phyloP scores from a whole-genome alignment of 257 asterid genomes.

The Leonotis leonurus region DNA sequence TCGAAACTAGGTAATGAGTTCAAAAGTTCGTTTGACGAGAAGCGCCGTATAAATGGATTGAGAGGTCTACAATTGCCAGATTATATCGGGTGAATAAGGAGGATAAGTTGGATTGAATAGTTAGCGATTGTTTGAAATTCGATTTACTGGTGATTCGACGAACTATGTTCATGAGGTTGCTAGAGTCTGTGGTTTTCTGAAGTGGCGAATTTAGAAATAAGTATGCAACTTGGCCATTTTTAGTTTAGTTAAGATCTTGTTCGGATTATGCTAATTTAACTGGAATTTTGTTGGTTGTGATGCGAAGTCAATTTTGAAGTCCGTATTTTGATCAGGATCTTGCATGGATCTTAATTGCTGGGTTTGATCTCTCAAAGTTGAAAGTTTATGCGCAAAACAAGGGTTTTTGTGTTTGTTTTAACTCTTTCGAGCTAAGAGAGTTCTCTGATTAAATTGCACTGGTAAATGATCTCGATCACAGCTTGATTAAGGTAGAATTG shows the following conservation, averaged over 20 bases:
- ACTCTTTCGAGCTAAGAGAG: not conserved
- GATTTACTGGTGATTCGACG: slow-evolving; percentile 14
- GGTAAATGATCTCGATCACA: slow-evolving; percentile 26
- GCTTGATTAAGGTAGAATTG: slow-evolving; percentile 15
- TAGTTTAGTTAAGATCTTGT: slow-evolving; percentile 19
- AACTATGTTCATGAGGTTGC: not conserved
- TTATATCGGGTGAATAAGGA: not conserved
- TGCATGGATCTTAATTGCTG: slow-evolving; percentile 43
- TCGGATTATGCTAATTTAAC: slow-evolving; percentile 6
- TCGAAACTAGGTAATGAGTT: not conserved
- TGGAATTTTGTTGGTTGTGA: slow-evolving; percentile 5
- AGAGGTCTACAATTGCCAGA: slow-evolving; percentile 6
- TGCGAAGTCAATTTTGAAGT: slow-evolving; percentile 25
- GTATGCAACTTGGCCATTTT: slow-evolving; percentile 4
- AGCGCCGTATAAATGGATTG: not conserved
- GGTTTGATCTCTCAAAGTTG: slow-evolving; percentile 47
- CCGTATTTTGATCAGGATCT: slow-evolving; percentile 45
- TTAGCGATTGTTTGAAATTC: slow-evolving; percentile 26
- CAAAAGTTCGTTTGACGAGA: not conserved
- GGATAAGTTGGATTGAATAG: slow-evolving; percentile 14
- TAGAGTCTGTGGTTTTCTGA: not conserved
- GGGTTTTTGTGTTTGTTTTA: slow-evolving; percentile 1
- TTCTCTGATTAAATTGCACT: slow-evolving; percentile 10
- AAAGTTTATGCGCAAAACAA: slow-evolving; percentile 16
- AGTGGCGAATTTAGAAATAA: slow-evolving; percentile 18